phyloP scores from a whole-genome alignment of 2,329 filamentous ascomycete genomes.

The Hypoxylon sp. region DNA sequence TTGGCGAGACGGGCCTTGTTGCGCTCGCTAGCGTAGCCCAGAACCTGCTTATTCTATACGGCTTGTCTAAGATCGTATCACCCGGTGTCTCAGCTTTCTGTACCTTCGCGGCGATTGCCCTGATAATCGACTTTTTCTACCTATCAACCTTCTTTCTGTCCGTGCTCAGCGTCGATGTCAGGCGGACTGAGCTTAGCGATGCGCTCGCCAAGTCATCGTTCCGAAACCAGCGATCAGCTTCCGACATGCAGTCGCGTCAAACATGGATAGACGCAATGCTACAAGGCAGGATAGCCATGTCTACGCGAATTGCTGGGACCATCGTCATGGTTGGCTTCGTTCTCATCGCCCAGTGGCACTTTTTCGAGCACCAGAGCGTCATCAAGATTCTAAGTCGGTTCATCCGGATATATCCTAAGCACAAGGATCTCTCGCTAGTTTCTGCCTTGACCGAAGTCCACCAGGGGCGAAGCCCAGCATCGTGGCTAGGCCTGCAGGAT shows the following conservation, averaged over 20 bases:
- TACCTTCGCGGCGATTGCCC: conserved; percentile 76
- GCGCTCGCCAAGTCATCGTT: conserved; percentile 67
- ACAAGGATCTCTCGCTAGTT: conserved; percentile 43
- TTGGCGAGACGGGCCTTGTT: conserved; percentile 75
- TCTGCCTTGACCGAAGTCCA: conserved; percentile 68
- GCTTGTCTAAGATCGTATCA: conserved; percentile 72
- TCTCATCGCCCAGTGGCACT: conserved; percentile 78
- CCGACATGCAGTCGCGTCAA: conserved; percentile 46
- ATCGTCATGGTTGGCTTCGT: conserved; percentile 77
- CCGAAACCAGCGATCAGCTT: conserved; percentile 43
- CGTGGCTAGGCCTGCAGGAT: conserved; percentile 80
- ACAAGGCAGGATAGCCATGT: conserved; percentile 70
- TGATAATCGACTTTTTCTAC: conserved; percentile 80
- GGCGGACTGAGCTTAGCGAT: conserved; percentile 77
- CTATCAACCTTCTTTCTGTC: conserved; percentile 82
- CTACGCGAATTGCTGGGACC: conserved; percentile 77
- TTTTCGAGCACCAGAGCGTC: conserved; percentile 68
- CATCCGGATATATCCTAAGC: conserved; percentile 42
- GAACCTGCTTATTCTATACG: conserved; percentile 71
- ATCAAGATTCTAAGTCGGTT: conserved; percentile 48
- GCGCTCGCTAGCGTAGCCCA: conserved; percentile 73
- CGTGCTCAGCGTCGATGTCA: conserved; percentile 80
- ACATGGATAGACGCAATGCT: conserved; percentile 69
- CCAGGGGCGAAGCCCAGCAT: conserved; percentile 76
- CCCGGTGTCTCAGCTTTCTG: conserved; percentile 79